Percentiles rank a stretch among this genome's conserved stretches.
phyloP scores from a whole-genome alignment of 108 stramenopile species.

The Nitzschia sp. region DNA sequence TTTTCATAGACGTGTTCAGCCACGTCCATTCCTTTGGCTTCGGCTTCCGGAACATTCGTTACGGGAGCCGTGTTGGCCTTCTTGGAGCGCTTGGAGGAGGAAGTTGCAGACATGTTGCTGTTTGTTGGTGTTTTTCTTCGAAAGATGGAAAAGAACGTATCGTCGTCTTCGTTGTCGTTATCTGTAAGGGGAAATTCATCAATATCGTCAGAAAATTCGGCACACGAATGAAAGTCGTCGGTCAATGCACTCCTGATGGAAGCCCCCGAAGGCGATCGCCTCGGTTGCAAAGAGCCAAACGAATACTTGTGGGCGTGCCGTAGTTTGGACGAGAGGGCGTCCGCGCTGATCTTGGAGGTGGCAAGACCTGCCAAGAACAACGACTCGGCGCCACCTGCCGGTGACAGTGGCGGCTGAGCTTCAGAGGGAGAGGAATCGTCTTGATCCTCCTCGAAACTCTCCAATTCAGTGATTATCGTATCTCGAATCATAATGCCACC shows the following conservation, averaged over 20 bases:
- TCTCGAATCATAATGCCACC: constrained; percentile 11
- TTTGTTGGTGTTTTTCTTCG: background rate
- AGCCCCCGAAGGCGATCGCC: background rate
- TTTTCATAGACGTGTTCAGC: constrained; percentile 57
- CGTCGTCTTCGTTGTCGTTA: constrained; percentile 1
- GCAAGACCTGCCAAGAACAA: constrained; percentile 29
- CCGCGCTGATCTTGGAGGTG: constrained; percentile 13
- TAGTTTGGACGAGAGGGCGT: constrained; percentile 7
- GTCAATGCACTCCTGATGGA: background rate
- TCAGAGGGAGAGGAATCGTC: constrained; percentile 7
- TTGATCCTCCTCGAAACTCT: constrained; percentile 1
- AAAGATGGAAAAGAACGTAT: background rate
- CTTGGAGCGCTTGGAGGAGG: background rate
- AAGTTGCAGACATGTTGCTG: background rate
- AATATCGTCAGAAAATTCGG: constrained; percentile 18
- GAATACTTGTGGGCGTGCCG: background rate
- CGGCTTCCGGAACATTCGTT: background rate
- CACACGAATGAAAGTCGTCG: constrained; percentile 32
- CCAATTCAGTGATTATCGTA: constrained; percentile 15
- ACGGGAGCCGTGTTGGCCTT: background rate
- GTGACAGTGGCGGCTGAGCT: constrained; percentile 21
- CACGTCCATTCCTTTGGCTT: constrained; percentile 44
- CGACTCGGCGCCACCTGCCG: constrained; percentile 26
- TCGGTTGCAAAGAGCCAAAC: background rate
- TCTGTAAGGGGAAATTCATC: background rate